Evolutionary conservation across 768 basidiomycete species (phyloP).

Genomic region (Pluteus cervinus): DNA sequence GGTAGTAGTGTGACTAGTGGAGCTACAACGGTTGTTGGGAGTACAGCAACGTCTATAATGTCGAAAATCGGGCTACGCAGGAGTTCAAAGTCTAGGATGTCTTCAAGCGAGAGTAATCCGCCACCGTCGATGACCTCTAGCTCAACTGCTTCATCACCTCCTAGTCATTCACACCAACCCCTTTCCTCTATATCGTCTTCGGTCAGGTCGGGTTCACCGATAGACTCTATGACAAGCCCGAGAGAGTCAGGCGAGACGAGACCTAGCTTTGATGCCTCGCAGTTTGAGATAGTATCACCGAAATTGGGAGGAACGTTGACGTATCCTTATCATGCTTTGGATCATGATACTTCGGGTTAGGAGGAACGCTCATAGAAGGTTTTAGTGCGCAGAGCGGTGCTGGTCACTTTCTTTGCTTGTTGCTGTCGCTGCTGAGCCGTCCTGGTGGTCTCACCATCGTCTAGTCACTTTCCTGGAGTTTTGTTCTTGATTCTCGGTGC

Average conservation of each 20-base stretch:
- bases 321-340: constrained; percentile 53
- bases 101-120: constrained; percentile 32
- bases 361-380: no score
- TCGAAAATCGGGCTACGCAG: constrained; percentile 24
- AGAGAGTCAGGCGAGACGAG: constrained; percentile 35
- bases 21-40: no score
- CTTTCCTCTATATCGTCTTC: no score
- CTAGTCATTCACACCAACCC: constrained; percentile 12
- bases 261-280: constrained; percentile 56
- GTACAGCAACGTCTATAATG: no score
- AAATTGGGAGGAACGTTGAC: constrained; percentile 38
- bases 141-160: constrained; percentile 11
- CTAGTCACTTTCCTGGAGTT: no score
- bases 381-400: no score
- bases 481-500: no score
- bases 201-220: constrained; percentile 24
- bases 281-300: constrained; percentile 62
- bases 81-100: constrained; percentile 25
- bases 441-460: no score
- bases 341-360: no score
- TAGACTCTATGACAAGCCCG: constrained; percentile 37
- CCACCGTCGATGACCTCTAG: constrained; percentile 5
- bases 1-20: no score
- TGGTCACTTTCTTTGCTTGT: no score
- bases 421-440: no score